Evolutionary conservation across 2,329 filamentous ascomycete species (phyloP), one percentile per base, ranked within the genome.

Genomic region (Fusarium avenaceum): DNA sequence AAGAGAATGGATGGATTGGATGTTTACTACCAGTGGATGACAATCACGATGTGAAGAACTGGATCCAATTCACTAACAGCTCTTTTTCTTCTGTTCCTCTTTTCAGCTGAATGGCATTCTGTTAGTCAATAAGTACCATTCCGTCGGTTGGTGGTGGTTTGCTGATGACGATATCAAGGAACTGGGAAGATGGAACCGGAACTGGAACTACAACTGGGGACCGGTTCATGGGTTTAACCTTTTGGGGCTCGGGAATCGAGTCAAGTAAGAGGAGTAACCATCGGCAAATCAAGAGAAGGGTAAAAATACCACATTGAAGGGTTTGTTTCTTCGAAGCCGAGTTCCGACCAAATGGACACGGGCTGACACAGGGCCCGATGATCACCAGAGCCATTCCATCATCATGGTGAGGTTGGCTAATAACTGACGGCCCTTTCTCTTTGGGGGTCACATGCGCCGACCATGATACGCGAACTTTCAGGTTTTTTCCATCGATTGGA

Each of bases 121-220:
- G 61, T 49, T 42, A 51, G 59, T 64, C 35, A 51, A 39, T 43
- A 28, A 33, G 35, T 38, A 32, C 45, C 30, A 67, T 51, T 56
- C 54, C 33, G 32, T 63, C 42, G 40, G 47, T 64, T 49, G 17
- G 17, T 38, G n/a, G 35, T 38, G 15, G 35, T 35, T 50, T 39
- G 45, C 59, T 67, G 65, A 67, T 64, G 64, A 67, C 67, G 65
- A 67, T 67, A 67, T 60, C 64, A 67, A 61, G 54, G 17, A 38
- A 38, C 17, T 19, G 35, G n/a, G 35, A 38, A 39, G 10, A 8
- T 38, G 35, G n/a, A 17, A 38, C 33, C 54, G 33, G 17, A 39
- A 67, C 52, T 59, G 57, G 45, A 35, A 39, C 38, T 46, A 19
- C 39, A 55, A 63, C 60, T 55, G 57, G 59, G 58, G 38, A 35